A percentile compares a stretch with the other conserved stretches of the same genome.
Evolutionary conservation across 139 green algal genomes (phyloP).

Genomic region (Micromonas pusilla): DNA sequence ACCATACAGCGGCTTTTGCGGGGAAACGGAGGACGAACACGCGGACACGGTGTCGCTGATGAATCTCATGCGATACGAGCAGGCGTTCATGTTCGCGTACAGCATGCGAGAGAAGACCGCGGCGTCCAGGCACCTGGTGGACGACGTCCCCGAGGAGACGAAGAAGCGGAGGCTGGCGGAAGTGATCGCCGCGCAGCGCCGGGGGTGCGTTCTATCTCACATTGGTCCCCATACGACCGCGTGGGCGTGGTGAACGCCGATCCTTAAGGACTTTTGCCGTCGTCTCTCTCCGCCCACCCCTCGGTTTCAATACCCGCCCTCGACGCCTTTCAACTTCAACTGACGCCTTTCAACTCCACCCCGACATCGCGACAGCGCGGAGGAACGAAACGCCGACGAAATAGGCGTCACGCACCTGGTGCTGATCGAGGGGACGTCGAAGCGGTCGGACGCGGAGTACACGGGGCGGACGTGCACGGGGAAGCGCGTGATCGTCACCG

Average conservation of each 20-base stretch:
- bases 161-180: slow-evolving; percentile 59
- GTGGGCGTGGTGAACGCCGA: too few relatives aligned
- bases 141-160: slow-evolving; percentile 57
- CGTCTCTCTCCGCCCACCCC: too few relatives aligned
- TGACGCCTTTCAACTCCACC: too few relatives aligned
- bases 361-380: too few relatives aligned
- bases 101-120: slow-evolving; percentile 64
- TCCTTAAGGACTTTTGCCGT: too few relatives aligned
- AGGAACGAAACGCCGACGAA: slow-evolving; percentile 35
- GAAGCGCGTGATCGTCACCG: slow-evolving; percentile 57
- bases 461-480: slow-evolving; percentile 60
- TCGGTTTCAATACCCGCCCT: too few relatives aligned
- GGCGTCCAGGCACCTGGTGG: slow-evolving; percentile 60
- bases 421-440: slow-evolving; percentile 57
- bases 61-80: slow-evolving; percentile 53
- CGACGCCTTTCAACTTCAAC: too few relatives aligned
- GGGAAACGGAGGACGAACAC: slow-evolving; percentile 80
- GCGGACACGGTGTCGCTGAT: slow-evolving; percentile 67
- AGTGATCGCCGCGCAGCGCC: slow-evolving; percentile 53
- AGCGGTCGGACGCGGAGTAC: slow-evolving; percentile 27
- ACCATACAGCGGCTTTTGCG: slow-evolving; percentile 85
- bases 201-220: too few relatives aligned
- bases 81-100: slow-evolving; percentile 87
- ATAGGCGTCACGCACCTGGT: slow-evolving; percentile 55
- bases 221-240: too few relatives aligned